Percentiles rank a stretch among this genome's conserved stretches.
Evolutionary conservation across 305 asterid species (phyloP).

Genomic region (Withania somnifera): DNA sequence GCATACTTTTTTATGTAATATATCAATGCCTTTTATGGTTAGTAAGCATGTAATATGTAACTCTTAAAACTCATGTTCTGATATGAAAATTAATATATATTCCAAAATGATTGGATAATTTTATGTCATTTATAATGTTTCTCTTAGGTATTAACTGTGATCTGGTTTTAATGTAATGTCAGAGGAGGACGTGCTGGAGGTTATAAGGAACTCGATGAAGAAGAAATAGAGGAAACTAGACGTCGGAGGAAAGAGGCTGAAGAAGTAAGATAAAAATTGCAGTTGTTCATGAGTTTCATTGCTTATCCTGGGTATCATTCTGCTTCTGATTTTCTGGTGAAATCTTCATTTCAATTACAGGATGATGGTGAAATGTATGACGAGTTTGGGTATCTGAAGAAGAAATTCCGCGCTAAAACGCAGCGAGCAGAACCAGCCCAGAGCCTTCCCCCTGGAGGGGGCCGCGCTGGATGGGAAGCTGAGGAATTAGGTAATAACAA

Average conservation of each 20-base stretch:
- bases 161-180: neutral
- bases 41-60: neutral
- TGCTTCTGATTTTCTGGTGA: neutral
- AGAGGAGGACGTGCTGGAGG: constrained; percentile 99
- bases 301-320: constrained; percentile 1
- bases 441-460: constrained; percentile 72
- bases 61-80: neutral
- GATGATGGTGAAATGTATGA: constrained; percentile 99
- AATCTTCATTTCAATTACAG: constrained; percentile 26
- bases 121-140: neutral
- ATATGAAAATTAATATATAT: neutral
- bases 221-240: constrained; percentile 89
- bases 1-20: neutral
- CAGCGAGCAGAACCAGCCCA: constrained; percentile 59
- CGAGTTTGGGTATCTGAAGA: constrained; percentile 96
- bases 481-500: constrained; percentile 63
- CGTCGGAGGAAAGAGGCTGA: constrained; percentile 88
- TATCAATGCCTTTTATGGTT: neutral
- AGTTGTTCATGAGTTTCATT: neutral
- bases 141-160: neutral
- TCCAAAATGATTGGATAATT: neutral
- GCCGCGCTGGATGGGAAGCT: constrained; percentile 99
- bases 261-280: constrained; percentile 40
- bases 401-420: constrained; percentile 81
- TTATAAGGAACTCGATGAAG: constrained; percentile 94